These are phyloP conservation scores for Didymella exigua DNA, from an alignment of 2,329 filamentous ascomycete species.

Conservation along the genomic window DNA sequence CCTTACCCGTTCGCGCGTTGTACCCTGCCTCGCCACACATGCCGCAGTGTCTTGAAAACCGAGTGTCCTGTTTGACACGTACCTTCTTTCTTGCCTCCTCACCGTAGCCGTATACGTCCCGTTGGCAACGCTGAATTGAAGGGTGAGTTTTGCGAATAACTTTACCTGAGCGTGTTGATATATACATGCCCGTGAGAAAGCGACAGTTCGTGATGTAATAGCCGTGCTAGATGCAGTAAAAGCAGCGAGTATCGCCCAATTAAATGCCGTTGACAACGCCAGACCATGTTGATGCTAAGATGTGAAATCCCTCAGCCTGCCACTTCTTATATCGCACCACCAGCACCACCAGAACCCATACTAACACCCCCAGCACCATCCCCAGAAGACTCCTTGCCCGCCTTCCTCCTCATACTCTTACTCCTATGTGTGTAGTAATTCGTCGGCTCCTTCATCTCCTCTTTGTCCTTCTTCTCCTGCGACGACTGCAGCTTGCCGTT, in stretches of 20 bases:
- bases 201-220: background rate
- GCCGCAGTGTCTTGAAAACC: no score
- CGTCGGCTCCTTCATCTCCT: conserved; percentile 42
- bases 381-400: conserved; percentile 23
- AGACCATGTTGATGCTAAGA: background rate
- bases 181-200: background rate
- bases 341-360: conserved; percentile 16
- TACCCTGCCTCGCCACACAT: no score
- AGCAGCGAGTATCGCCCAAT: background rate
- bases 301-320: no score
- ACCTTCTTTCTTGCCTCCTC: no score
- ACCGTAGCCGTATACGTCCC: no score
- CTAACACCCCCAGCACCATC: conserved; percentile 16
- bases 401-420: conserved; percentile 43
- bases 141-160: background rate
- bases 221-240: background rate
- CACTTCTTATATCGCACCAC: conserved; percentile 7
- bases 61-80: no score
- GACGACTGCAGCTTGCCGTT: conserved; percentile 31
- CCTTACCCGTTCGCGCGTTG: no score
- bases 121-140: no score
- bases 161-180: no score
- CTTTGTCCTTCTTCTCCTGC: conserved; percentile 35
- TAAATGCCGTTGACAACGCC: background rate
- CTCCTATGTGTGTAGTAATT: conserved; percentile 44